Evolutionary conservation across 2,329 filamentous ascomycete genomes (phyloP).

Genomic region (Fusarium ambrosium): DNA sequence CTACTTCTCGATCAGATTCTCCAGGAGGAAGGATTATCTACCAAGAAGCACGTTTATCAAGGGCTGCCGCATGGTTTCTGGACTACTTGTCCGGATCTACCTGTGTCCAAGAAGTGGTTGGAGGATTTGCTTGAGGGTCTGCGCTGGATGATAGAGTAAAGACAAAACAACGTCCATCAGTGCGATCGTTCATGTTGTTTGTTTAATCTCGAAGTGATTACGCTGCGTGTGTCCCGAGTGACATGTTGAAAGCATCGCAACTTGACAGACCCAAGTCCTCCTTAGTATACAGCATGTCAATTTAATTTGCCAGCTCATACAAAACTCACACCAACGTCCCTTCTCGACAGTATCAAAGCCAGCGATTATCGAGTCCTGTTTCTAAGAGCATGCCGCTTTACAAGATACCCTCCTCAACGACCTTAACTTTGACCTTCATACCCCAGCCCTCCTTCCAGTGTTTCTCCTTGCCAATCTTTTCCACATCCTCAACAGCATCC

Average conservation of each 20-base stretch:
- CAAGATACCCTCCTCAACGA: constrained; percentile 51
- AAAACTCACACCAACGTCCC: neutral
- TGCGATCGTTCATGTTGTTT: neutral
- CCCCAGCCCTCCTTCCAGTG: constrained; percentile 61
- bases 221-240: too few relatives aligned
- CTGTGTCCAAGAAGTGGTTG: constrained; percentile 49
- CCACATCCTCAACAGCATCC: constrained; percentile 57
- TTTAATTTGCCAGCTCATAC: neutral
- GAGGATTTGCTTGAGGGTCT: constrained; percentile 45
- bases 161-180: neutral
- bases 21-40: constrained; percentile 49
- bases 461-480: constrained; percentile 72
- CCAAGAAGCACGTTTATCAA: constrained; percentile 56
- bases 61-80: constrained; percentile 59
- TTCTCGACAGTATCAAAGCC: neutral
- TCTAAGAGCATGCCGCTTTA: neutral
- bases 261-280: neutral
- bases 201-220: neutral
- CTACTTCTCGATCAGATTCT: constrained; percentile 60
- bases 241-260: neutral
- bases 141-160: constrained; percentile 38
- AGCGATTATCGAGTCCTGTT: neutral
- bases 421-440: constrained; percentile 54
- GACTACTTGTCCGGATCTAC: constrained; percentile 54
- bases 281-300: neutral